Percentiles rank a stretch among this genome's conserved stretches.
Evolutionary conservation across 805 yeast species (phyloP).

Genomic region (Saccharomycopsis guyanensis): DNA sequence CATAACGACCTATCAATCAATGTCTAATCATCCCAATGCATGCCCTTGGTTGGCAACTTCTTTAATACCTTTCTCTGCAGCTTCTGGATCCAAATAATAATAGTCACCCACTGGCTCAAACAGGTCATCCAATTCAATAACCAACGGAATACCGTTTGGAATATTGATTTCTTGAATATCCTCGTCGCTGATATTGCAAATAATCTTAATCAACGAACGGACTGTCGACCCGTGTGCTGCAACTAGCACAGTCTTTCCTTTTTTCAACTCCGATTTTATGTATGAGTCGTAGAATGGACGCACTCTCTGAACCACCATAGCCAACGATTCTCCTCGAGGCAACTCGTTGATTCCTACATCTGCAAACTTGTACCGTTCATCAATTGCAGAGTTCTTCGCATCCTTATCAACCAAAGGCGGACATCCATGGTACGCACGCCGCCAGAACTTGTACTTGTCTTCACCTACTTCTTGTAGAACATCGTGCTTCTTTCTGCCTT

Average conservation of each 20-base stretch:
- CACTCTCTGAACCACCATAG: slow-evolving; percentile 62
- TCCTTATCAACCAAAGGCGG: slow-evolving; percentile 45
- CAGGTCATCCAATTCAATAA: slow-evolving; percentile 47
- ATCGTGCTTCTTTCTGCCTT: slow-evolving; percentile 68
- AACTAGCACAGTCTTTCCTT: slow-evolving; percentile 51
- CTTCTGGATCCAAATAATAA: slow-evolving; percentile 72
- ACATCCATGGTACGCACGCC: slow-evolving; percentile 72
- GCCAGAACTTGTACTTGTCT: slow-evolving; percentile 67
- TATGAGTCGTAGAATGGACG: slow-evolving; percentile 45
- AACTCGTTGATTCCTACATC: slow-evolving; percentile 41
- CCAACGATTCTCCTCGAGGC: slow-evolving; percentile 68
- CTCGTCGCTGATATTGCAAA: slow-evolving; percentile 57
- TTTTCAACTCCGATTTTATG: slow-evolving; percentile 40
- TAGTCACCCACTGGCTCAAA: slow-evolving; percentile 45
- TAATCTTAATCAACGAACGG: slow-evolving; percentile 62
- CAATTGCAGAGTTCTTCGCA: slow-evolving; percentile 33
- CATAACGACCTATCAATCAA: too few species aligned
- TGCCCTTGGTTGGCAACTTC: slow-evolving; percentile 71
- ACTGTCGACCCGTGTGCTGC: slow-evolving; percentile 82
- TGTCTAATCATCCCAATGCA: too few species aligned
- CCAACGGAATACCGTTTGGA: slow-evolving; percentile 79
- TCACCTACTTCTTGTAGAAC: slow-evolving; percentile 60
- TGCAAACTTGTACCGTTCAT: slow-evolving; percentile 29
- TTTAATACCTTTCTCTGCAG: slow-evolving; percentile 70
- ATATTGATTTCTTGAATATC: slow-evolving; percentile 69